Conservation (phyloP, 129 eudicot genomes). For the Silybum marianum region DNA sequence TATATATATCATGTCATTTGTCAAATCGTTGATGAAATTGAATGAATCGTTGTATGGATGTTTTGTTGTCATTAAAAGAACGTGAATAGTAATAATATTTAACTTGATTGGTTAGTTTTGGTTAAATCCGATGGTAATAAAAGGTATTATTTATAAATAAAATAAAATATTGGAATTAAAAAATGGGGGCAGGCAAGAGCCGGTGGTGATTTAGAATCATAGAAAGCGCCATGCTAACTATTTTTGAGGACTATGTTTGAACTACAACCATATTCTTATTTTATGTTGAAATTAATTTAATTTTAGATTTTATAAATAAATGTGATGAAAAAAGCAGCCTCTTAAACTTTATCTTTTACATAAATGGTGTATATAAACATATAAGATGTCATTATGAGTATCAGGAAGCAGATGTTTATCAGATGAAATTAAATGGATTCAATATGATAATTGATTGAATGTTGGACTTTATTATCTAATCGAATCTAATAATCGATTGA, state of each 20-base stretch:
- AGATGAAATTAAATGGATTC: no score
- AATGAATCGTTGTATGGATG: no score
- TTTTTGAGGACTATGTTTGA: not conserved
- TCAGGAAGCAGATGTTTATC: no score
- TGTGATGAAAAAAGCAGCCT: not conserved
- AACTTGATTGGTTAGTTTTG: not conserved
- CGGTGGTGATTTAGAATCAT: constrained; percentile 6
- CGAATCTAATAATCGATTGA: no score
- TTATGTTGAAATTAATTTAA: not conserved
- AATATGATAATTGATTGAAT: no score
- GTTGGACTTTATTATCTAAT: no score
- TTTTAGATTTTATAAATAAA: not conserved
- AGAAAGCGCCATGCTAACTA: constrained; percentile 5
- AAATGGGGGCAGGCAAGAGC: constrained; percentile 3
- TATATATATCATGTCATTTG: no score
- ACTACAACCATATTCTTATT: not conserved
- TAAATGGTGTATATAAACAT: no score
- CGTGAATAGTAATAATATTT: not conserved
- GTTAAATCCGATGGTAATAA: not conserved
- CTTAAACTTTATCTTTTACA: no score
- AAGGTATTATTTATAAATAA: not conserved
- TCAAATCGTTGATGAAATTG: no score
- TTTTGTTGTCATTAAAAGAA: not conserved
- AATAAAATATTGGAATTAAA: not conserved
- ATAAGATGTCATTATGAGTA: no score